Evolutionary conservation across 2,329 filamentous ascomycete species (phyloP).

Genomic region (Periconia digitata): DNA sequence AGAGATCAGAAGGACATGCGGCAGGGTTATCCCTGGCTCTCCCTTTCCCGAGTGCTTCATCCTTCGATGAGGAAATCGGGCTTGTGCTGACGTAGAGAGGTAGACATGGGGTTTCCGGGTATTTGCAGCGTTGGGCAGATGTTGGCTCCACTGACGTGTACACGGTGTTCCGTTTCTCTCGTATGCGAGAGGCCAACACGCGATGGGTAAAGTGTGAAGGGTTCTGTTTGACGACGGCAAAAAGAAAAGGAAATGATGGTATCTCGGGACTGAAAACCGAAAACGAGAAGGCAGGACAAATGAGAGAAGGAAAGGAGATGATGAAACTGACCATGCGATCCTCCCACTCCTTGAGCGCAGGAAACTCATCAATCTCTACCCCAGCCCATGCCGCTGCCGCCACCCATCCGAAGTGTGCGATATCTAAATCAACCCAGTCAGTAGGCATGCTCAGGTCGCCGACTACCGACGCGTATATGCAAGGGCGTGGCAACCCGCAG

Average conservation of each 20-base stretch:
- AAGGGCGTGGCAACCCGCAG: background rate
- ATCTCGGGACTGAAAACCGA: background rate
- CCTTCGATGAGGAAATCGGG: background rate
- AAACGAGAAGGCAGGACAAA: background rate
- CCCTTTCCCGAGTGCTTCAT: background rate
- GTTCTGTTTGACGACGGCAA: background rate
- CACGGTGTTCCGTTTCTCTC: background rate
- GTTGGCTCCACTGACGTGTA: background rate
- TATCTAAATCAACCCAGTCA: slow-evolving; percentile 62
- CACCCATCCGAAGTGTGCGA: slow-evolving; percentile 80
- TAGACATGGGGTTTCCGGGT: background rate
- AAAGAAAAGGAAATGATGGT: background rate
- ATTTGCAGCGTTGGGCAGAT: background rate
- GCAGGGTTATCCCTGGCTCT: background rate
- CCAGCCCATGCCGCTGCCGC: slow-evolving; percentile 61
- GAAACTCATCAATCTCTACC: slow-evolving; percentile 74
- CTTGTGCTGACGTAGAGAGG: background rate
- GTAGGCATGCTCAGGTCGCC: slow-evolving; percentile 3
- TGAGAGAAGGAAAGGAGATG: background rate
- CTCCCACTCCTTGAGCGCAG: slow-evolving; percentile 75
- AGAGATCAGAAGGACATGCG: background rate
- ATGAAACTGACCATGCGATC: slow-evolving; percentile 55
- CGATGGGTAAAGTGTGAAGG: background rate
- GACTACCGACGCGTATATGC: background rate
- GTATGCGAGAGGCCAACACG: background rate